These are phyloP conservation scores for Hordeum marinum DNA, from an alignment of 176 grass and related monocot species.

Conservation along the genomic window DNA sequence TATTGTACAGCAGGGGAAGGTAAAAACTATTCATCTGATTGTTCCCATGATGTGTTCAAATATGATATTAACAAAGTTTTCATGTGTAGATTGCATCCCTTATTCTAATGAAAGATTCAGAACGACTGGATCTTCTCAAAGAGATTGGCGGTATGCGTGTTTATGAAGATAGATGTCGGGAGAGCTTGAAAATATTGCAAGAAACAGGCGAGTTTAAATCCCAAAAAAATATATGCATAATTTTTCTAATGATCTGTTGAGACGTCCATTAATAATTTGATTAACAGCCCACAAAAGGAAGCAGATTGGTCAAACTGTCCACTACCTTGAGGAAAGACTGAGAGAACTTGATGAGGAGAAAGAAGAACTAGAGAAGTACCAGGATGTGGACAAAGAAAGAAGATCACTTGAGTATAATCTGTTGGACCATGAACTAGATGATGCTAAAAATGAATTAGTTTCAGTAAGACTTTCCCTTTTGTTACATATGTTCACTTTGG, in stretches of 20 bases:
- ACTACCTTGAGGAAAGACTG: conserved; percentile 81
- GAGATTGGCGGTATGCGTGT: conserved; percentile 96
- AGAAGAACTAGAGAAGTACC: conserved; percentile 95
- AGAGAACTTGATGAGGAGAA: conserved; percentile 96
- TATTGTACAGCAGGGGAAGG: conserved; percentile 93
- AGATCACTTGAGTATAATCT: conserved; percentile 90
- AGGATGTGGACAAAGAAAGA: conserved; percentile 89
- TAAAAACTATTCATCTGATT: conserved; percentile 13
- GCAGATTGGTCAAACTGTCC: conserved; percentile 95
- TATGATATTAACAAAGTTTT: conserved; percentile 4
- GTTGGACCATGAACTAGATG: conserved; percentile 89
- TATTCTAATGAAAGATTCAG: conserved; percentile 93
- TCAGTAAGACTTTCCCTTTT: conserved; percentile 27
- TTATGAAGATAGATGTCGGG: conserved; percentile 86
- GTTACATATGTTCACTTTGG: neutral
- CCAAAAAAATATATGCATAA: neutral
- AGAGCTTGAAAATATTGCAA: conserved; percentile 70
- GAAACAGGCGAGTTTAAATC: conserved; percentile 10
- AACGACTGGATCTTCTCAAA: conserved; percentile 96
- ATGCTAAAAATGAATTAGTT: conserved; percentile 72
- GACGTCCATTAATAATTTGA: neutral
- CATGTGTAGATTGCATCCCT: conserved; percentile 82
- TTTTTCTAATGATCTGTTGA: neutral
- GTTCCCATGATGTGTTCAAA: neutral
- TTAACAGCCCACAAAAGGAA: conserved; percentile 88